phyloP scores from a whole-genome alignment of 2,329 filamentous ascomycete genomes.

The Ceratocystis papillata region DNA sequence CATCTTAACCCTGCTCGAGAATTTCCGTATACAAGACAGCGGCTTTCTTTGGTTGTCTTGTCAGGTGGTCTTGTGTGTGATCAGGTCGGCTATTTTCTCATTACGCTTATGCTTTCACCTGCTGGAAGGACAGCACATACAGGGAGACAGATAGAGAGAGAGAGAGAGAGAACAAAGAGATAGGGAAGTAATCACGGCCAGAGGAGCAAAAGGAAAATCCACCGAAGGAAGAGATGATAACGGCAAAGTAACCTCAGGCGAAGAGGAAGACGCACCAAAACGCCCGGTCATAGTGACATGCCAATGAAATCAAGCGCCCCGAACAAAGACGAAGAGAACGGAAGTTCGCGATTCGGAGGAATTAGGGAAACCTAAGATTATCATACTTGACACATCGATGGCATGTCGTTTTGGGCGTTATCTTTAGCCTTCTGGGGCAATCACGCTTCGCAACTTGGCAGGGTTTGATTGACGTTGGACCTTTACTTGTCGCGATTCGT shows the following conservation, averaged over 20 bases:
- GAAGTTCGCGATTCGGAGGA: background rate
- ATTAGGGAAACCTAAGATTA: background rate
- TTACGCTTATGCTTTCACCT: constrained; percentile 1
- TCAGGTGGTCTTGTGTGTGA: background rate
- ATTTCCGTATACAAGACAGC: background rate
- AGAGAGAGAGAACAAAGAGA: background rate
- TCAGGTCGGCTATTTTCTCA: constrained; percentile 1
- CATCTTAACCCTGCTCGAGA: background rate
- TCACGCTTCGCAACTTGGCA: background rate
- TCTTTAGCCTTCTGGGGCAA: background rate
- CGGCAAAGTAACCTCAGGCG: background rate
- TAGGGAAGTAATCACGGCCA: too few relatives aligned
- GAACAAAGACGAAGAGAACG: background rate
- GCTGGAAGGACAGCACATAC: background rate
- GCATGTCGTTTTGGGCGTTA: background rate
- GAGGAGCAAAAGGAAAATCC: background rate
- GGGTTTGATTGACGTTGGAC: background rate
- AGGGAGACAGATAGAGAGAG: background rate
- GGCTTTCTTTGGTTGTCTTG: background rate
- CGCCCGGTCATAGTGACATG: background rate
- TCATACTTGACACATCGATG: background rate
- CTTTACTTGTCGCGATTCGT: background rate
- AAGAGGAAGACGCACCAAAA: background rate
- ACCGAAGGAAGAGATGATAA: background rate
- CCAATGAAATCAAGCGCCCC: background rate